Percentiles rank a stretch among this genome's conserved stretches.
Conservation (phyloP, 1,284 basidiomycete genomes). For the Tilletia walkeri region DNA sequence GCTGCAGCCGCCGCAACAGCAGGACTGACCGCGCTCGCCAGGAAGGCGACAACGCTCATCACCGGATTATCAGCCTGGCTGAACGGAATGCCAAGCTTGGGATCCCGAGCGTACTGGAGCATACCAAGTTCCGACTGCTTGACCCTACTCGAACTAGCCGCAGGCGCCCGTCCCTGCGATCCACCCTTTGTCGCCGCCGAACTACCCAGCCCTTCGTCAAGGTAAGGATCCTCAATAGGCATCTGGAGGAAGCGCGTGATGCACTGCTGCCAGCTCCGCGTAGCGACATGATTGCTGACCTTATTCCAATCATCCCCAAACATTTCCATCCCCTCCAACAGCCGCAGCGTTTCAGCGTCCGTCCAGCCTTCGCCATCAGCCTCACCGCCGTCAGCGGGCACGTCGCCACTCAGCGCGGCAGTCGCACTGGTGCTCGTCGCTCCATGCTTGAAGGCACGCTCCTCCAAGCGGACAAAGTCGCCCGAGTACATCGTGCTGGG, state of each 20-base stretch:
- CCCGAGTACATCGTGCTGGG: conserved; percentile 93
- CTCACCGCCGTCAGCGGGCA: conserved; percentile 46
- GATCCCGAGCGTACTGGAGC: conserved; percentile 64
- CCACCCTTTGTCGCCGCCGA: not conserved
- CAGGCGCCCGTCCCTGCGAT: not conserved
- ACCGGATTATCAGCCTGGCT: conserved; percentile 95
- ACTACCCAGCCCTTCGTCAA: conserved; percentile 57
- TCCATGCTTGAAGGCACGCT: conserved; percentile 58
- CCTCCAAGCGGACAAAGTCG: conserved; percentile 86
- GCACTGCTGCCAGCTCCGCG: conserved; percentile 87
- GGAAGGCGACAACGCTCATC: conserved; percentile 95
- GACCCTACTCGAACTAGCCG: not conserved
- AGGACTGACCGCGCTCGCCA: conserved; percentile 86
- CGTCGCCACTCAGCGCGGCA: conserved; percentile 42
- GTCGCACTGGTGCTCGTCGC: not conserved
- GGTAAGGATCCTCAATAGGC: conserved; percentile 92
- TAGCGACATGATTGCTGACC: conserved; percentile 87
- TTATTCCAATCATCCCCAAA: conserved; percentile 94
- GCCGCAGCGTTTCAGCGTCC: conserved; percentile 81
- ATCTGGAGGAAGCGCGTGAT: conserved; percentile 92
- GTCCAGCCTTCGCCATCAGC: conserved; percentile 72
- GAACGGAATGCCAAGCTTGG: conserved; percentile 65
- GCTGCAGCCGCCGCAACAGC: conserved; percentile 90
- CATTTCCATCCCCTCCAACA: conserved; percentile 96
- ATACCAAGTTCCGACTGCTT: conserved; percentile 65